Evolutionary conservation across 202 grass and related monocot genomes (phyloP).

Genomic region (Panicum hallii): DNA sequence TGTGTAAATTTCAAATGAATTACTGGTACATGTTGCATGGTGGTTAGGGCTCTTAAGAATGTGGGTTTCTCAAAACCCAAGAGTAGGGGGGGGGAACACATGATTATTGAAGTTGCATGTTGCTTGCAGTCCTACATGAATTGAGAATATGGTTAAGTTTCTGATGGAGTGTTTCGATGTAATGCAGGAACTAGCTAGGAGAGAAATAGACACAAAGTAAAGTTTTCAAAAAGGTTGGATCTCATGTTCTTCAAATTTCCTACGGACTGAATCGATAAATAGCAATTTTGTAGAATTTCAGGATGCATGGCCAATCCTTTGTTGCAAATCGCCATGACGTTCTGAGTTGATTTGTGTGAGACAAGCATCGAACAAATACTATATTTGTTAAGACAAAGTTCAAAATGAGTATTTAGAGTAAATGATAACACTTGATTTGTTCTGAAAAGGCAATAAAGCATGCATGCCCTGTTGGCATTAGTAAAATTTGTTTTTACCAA

Average conservation of each 20-base stretch:
- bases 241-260: not conserved
- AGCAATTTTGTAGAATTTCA: not conserved
- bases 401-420: not conserved
- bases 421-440: not conserved
- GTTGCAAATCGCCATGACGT: not conserved
- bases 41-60: not conserved
- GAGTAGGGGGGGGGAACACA: not conserved
- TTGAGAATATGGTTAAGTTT: not conserved
- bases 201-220: not conserved
- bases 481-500: constrained; percentile 2
- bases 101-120: not conserved
- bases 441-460: not conserved
- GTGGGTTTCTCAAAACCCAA: not conserved
- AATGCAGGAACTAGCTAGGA: too few relatives aligned
- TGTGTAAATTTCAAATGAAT: not conserved
- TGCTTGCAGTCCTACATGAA: not conserved
- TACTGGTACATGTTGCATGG: too few relatives aligned
- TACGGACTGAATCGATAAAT: too few relatives aligned
- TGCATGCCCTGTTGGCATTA: not conserved
- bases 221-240: not conserved
- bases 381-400: not conserved
- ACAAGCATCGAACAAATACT: not conserved
- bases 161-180: not conserved
- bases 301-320: not conserved
- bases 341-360: not conserved